Evolutionary conservation across 495 filamentous ascomycete genomes (phyloP), one percentile per base, ranked within the genome.

Genomic region (Penicillium desertorum): DNA sequence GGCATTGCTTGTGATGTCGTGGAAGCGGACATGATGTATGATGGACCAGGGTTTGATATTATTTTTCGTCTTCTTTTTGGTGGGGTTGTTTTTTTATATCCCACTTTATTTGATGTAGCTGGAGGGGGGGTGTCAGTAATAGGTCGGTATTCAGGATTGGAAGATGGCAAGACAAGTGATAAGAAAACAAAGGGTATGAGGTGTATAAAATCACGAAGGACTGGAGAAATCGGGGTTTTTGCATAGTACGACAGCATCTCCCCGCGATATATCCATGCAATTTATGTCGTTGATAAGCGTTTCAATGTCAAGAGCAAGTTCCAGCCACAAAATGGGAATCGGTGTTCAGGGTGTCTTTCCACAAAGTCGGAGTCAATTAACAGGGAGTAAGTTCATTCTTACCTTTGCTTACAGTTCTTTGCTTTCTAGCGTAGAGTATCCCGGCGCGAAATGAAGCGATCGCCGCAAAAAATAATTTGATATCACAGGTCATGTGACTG

Each of bases 401-500:
- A 69, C 63, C 63, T 69, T 54, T 60, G 59, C 16, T 55, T 62
- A n/a, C 52, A 16, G 39, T 48, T 57, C 29, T 29, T 54, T 34
- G 57, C 42, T 50, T 57, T 36, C 22, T 42, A 41, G 34, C 32
- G 59, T 56, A 48, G 51, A 60, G 22, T 50, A 46, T 51, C 17
- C 23, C 11, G 45, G 44, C 53, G 42, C 50, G 17, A 49, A 54
- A 51, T 58, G 30, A 46, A 41, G 45, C 48, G 45, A 46, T 62
- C 59, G 58, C 60, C 55, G 57, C 46, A 48, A 43, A 57, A 67
- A 62, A 67, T 67, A 64, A 60, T 62, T 65, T 62, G 66, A 60
- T 68, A 68, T 63, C 51, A 34, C 10, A 6, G 51, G 45, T 62
- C 66, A 69, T 59, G 62, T 69, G 66, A 69, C 63, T 52, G 25